phyloP scores from a whole-genome alignment of 805 yeast genomes.

The Candida xiaguanensis region DNA sequence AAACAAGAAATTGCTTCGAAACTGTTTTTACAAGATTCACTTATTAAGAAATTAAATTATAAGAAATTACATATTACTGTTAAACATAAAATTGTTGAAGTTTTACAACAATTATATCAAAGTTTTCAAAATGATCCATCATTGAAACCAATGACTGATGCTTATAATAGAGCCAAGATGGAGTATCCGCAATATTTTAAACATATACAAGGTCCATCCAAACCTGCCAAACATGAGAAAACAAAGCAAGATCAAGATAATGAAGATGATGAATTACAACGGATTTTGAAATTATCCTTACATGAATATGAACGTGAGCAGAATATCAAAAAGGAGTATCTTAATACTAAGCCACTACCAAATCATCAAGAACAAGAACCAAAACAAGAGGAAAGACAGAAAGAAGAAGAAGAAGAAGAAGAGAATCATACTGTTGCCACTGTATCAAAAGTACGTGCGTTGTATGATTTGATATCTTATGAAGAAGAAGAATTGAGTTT shows the following conservation, averaged over 20 bases:
- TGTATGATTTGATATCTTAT: conserved; percentile 72
- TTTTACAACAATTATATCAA: conserved; percentile 60
- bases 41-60: conserved; percentile 47
- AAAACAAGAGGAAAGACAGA: conserved; percentile 8
- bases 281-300: conserved; percentile 71
- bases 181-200: conserved; percentile 32
- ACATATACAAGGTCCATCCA: conserved; percentile 38
- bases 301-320: conserved; percentile 52
- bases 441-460: conserved; percentile 71
- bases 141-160: conserved; percentile 62
- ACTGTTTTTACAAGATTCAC: conserved; percentile 29
- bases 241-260: conserved; percentile 41
- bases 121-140: conserved; percentile 75
- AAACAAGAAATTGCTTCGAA: conserved; percentile 41
- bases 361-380: conserved; percentile 19
- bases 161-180: conserved; percentile 46
- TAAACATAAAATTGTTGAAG: conserved; percentile 61
- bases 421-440: conserved; percentile 36
- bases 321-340: conserved; percentile 22
- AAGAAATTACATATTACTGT: conserved; percentile 61
- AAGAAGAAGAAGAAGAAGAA: conserved; percentile 9
- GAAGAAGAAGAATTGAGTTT: conserved; percentile 89
- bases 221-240: conserved; percentile 55
- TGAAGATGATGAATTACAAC: conserved; percentile 80
- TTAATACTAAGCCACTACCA: conserved; percentile 35